Percentiles rank a stretch among this genome's conserved stretches.
These are phyloP conservation scores for Santalum album DNA, from an alignment of 164 flowering plant species.

Conservation along the genomic window DNA sequence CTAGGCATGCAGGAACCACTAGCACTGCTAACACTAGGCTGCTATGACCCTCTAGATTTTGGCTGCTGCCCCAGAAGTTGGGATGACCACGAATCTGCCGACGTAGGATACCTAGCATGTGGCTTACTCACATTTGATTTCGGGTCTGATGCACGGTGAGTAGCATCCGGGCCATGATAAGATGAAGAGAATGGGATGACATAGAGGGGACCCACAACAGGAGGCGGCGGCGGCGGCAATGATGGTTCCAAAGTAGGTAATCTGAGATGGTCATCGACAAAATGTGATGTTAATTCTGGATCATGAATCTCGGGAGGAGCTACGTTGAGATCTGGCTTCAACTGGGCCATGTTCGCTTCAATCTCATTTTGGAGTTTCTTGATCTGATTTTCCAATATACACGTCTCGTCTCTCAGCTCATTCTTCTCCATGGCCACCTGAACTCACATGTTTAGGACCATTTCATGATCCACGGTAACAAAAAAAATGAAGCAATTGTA, in stretches of 20 bases:
- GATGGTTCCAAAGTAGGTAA: background rate
- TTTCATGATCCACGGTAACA: no score
- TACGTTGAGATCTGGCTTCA: background rate
- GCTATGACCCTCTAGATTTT: background rate
- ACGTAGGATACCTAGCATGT: constrained; percentile 49
- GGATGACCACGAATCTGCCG: constrained; percentile 49
- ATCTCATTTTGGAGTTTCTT: constrained; percentile 32
- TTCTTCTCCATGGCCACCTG: constrained; percentile 46
- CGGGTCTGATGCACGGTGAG: constrained; percentile 8
- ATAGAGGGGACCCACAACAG: background rate
- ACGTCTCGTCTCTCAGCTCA: constrained; percentile 48
- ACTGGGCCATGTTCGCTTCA: constrained; percentile 16
- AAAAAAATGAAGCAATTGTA: background rate
- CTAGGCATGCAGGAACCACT: no score
- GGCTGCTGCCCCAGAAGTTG: constrained; percentile 21
- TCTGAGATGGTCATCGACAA: background rate
- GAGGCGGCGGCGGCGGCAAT: background rate
- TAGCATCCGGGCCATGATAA: background rate
- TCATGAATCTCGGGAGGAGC: background rate
- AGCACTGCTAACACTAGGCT: constrained; percentile 9
- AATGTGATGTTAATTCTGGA: background rate
- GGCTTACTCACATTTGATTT: constrained; percentile 38
- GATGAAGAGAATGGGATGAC: background rate
- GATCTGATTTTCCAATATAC: constrained; percentile 35
- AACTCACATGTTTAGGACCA: no score